A percentile compares a stretch with the other conserved stretches of the same genome.
phyloP scores from a whole-genome alignment of 1,284 basidiomycete species.

The Sporisorium scitamineum region DNA sequence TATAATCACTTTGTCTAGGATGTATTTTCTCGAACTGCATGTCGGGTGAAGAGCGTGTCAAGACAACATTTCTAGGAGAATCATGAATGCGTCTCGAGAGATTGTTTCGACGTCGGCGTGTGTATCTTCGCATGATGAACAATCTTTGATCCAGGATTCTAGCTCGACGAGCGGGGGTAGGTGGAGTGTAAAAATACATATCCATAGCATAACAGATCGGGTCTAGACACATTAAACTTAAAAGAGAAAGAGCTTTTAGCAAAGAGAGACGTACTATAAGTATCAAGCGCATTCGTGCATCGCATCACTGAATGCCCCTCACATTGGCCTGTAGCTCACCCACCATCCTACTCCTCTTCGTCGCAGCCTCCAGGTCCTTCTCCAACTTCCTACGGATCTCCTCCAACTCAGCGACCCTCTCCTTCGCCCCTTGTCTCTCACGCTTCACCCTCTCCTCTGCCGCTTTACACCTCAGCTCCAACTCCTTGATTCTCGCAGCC shows the following conservation, averaged over 20 bases:
- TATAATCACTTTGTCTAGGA: neutral
- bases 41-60: neutral
- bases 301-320: constrained; percentile 4
- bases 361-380: constrained; percentile 47
- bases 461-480: constrained; percentile 83
- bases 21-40: neutral
- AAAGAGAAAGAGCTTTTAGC: too few relatives aligned
- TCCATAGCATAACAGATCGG: neutral
- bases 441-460: constrained; percentile 95
- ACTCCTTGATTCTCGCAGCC: constrained; percentile 72
- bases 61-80: too few relatives aligned
- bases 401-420: constrained; percentile 73
- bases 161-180: too few relatives aligned
- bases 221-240: neutral
- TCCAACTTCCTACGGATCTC: constrained; percentile 39
- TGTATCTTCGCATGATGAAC: too few relatives aligned
- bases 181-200: neutral
- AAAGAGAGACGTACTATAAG: too few relatives aligned
- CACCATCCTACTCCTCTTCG: constrained; percentile 33
- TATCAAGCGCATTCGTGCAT: too few relatives aligned
- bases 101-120: too few relatives aligned
- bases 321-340: constrained; percentile 50
- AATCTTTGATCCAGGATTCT: too few relatives aligned
- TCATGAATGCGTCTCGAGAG: too few relatives aligned
- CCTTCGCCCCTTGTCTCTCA: constrained; percentile 93